Base-by-base conservation (phyloP, 2,329 filamentous ascomycete species). In the Ceratocystis eucalypticola region DNA sequence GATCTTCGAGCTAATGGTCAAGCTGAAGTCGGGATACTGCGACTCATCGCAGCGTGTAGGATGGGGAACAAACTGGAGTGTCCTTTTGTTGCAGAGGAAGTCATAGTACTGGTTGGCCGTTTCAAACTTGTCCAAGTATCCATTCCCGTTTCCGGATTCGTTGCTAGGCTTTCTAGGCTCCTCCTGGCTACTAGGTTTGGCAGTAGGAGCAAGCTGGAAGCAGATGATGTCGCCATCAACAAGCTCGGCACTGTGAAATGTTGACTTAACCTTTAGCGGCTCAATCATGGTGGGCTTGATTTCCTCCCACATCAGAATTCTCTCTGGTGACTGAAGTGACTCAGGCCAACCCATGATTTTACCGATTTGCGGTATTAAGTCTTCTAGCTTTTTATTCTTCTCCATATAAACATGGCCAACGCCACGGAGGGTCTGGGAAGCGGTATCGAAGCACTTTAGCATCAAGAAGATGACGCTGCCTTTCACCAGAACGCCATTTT, bases 241-340 rank as follows among this genome's bases (percentile, higher is more conserved):
- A 28, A 99, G 88, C 74, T 99, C 95, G 1, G 94, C 94, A 68
- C 89, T 86, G 70, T 91, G 89, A 68, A 99, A 81, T 0, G 91
- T 91, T 73, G 91, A 86, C 77, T 96, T 97, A 0, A 87, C 83
- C 76, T 96, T 97, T 79, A 99, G 88, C 5, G 84, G 82, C 73
- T 99, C 95, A 70, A 99, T 96, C 92, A 97, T 97, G 68, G 86
- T 89, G 64, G 92, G 91, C 77, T 97, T 99, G 77, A 99, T 97
- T 78, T 99, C 94, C 77, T 99, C 94, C 78, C 87, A 97, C 25
- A 99, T 82, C n/a, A 80, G 74, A 46, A 85, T 74, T 72, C 82
- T 83, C 68, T 87, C 84, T 5, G 83, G 82, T 0, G 77, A 83
- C 2, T 84, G 79, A 3, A 88, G 83, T 69, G 88, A 91, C 1